These are phyloP conservation scores for Cocos nucifera DNA, from an alignment of 176 grass and related monocot genomes.

Conservation along the genomic window DNA sequence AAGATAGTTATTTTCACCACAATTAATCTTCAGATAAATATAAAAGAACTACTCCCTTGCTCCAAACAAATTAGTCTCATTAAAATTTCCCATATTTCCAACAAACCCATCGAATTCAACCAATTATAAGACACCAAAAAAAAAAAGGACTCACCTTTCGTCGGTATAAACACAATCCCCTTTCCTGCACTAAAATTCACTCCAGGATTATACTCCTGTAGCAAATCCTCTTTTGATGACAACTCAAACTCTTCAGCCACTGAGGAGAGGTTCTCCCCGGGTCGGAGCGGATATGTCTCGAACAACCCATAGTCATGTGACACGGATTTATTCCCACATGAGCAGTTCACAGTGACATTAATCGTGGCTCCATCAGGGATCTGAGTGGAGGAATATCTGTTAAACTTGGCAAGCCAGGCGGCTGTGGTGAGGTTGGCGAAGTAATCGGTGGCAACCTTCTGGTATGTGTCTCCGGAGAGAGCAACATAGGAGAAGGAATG, in stretches of 20 bases:
- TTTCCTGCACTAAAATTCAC: constrained; percentile 22
- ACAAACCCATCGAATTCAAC: too few relatives aligned
- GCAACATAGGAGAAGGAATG: constrained; percentile 21
- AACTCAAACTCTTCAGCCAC: constrained; percentile 24
- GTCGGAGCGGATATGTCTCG: constrained; percentile 52
- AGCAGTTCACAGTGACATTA: constrained; percentile 65
- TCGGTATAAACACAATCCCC: constrained; percentile 49
- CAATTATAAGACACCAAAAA: neutral
- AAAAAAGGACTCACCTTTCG: constrained; percentile 28
- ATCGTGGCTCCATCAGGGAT: constrained; percentile 24
- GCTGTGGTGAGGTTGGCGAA: constrained; percentile 56
- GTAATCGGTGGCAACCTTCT: neutral
- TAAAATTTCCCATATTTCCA: too few relatives aligned
- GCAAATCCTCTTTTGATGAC: constrained; percentile 21
- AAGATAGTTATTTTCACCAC: too few relatives aligned
- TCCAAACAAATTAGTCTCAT: too few relatives aligned
- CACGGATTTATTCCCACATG: constrained; percentile 37
- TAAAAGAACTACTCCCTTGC: too few relatives aligned
- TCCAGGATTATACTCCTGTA: constrained; percentile 52
- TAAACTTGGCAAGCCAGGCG: constrained; percentile 29
- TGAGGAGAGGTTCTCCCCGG: constrained; percentile 32
- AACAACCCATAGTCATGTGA: constrained; percentile 62
- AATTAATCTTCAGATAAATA: too few relatives aligned
- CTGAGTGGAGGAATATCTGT: constrained; percentile 29
- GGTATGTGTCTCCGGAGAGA: neutral